phyloP scores from a whole-genome alignment of 768 basidiomycete species.

The Ramaria rubella region DNA sequence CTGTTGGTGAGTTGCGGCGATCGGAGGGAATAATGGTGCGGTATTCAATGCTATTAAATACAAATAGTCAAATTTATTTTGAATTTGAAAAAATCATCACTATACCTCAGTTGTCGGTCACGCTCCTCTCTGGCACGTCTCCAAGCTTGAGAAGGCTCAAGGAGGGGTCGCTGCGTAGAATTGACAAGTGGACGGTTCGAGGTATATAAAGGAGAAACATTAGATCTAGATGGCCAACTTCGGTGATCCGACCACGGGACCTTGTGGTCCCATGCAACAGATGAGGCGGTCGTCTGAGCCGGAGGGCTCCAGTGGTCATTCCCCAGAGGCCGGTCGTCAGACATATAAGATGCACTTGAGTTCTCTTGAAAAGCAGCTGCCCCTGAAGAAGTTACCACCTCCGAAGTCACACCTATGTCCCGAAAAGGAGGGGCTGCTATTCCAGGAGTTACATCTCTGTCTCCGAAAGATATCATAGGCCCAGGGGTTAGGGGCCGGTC shows the following conservation, averaged over 20 bases:
- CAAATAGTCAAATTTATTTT: neutral
- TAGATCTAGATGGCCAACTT: neutral
- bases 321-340: neutral
- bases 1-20: neutral
- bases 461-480: neutral
- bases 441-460: neutral
- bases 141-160: slow-evolving; percentile 10
- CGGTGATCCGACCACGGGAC: neutral
- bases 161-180: neutral
- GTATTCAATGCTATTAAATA: slow-evolving; percentile 3
- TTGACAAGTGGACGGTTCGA: neutral
- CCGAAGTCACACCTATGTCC: neutral
- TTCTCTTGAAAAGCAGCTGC: neutral
- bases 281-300: neutral
- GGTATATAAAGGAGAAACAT: neutral
- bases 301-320: slow-evolving; percentile 4
- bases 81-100: neutral
- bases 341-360: neutral
- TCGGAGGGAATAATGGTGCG: neutral
- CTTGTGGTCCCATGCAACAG: neutral
- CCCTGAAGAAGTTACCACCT: neutral
- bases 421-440: neutral
- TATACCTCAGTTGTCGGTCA: slow-evolving; percentile 8
- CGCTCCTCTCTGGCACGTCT: slow-evolving; percentile 4
- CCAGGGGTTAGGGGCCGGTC: neutral